These are phyloP conservation scores for Tolypocladium endophyticum DNA, from an alignment of 2,329 filamentous ascomycete genomes.

Conservation along the genomic window DNA sequence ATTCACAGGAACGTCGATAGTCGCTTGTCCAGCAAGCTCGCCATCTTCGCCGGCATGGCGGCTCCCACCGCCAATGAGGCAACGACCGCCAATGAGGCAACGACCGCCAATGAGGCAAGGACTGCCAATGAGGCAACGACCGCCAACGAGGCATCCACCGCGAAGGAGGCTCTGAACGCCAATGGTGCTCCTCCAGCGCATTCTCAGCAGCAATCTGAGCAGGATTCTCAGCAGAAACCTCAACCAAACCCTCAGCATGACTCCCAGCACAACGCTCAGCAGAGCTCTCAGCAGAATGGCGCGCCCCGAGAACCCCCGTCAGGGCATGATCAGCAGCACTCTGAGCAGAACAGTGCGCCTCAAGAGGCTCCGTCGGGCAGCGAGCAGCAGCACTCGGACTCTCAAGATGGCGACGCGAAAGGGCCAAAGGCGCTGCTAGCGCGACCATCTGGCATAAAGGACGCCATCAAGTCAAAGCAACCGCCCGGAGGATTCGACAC, in stretches of 20 bases:
- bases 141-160: not conserved
- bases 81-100: not conserved
- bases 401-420: not conserved
- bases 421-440: not conserved
- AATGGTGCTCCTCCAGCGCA: not conserved
- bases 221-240: not conserved
- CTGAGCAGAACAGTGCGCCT: not conserved
- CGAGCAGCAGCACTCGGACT: not conserved
- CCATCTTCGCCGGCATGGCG: not conserved
- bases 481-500: conserved; percentile 71
- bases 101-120: too few relatives aligned
- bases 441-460: conserved; percentile 9
- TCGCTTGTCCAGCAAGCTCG: not conserved
- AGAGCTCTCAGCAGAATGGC: not conserved
- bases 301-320: not conserved
- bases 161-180: not conserved
- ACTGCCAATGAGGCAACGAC: too few relatives aligned
- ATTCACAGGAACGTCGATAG: not conserved
- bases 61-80: not conserved
- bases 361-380: not conserved
- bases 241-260: not conserved
- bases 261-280: not conserved
- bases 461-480: conserved; percentile 15
- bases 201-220: not conserved
- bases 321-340: not conserved